A percentile compares a stretch with the other conserved stretches of the same genome.
phyloP scores from a whole-genome alignment of 495 filamentous ascomycete genomes.

The Penicillium taxi region DNA sequence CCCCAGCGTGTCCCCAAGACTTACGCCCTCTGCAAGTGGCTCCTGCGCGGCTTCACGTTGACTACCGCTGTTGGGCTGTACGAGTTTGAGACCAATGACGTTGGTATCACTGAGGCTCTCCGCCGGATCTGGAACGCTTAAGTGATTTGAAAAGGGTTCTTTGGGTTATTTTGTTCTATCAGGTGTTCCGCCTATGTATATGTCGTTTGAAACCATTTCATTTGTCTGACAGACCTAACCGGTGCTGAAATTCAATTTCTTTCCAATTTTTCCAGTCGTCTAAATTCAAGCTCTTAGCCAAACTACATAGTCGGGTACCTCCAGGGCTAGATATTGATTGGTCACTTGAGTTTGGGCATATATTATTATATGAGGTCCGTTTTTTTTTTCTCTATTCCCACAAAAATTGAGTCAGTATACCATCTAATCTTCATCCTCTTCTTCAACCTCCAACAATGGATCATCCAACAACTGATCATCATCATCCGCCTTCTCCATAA shows the following conservation, averaged over 20 bases:
- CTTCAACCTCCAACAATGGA: conserved; percentile 11
- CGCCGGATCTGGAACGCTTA: conserved; percentile 78
- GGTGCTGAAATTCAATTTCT: conserved; percentile 11
- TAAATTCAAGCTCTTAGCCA: no score
- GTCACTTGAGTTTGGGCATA: no score
- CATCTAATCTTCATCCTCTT: conserved; percentile 28
- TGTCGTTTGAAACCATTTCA: conserved; percentile 21
- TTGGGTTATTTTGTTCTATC: conserved; percentile 23
- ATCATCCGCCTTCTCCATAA: conserved; percentile 50
- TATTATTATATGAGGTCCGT: no score
- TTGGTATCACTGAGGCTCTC: conserved; percentile 82
- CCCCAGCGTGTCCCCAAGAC: conserved; percentile 57
- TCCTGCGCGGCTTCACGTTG: conserved; percentile 67
- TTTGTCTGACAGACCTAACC: conserved; percentile 22
- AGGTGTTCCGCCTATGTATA: conserved; percentile 38
- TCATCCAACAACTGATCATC: conserved; percentile 37
- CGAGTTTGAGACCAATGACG: conserved; percentile 99
- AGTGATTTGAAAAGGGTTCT: conserved; percentile 18
- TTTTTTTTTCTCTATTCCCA: no score
- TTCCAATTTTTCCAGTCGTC: no score
- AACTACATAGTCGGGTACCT: no score
- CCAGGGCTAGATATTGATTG: no score
- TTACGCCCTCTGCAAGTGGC: conserved; percentile 60
- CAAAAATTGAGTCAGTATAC: conserved; percentile 11
- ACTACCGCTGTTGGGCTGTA: conserved; percentile 83